Percentiles rank a stretch among this genome's conserved stretches.
phyloP scores from a whole-genome alignment of 1,284 basidiomycete species.

The Heliocybe sulcata region DNA sequence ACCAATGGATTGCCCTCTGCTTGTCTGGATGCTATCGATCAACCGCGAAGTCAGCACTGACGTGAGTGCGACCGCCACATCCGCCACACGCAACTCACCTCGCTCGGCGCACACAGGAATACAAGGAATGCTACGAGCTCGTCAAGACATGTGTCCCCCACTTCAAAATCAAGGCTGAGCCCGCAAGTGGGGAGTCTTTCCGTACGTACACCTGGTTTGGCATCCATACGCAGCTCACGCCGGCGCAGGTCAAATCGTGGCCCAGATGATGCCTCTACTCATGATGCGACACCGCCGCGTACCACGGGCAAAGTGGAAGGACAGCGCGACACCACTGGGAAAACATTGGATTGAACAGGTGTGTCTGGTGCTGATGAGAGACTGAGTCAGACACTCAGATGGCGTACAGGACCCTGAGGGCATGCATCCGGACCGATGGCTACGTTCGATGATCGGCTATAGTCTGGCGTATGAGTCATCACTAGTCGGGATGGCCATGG shows the following conservation, averaged over 20 bases:
- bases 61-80: constrained; percentile 27
- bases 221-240: background rate
- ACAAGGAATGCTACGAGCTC: constrained; percentile 53
- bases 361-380: constrained; percentile 14
- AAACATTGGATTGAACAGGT: constrained; percentile 82
- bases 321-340: constrained; percentile 48
- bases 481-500: constrained; percentile 75
- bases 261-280: constrained; percentile 67
- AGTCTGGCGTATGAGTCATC: constrained; percentile 63
- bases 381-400: background rate
- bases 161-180: constrained; percentile 42
- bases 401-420: constrained; percentile 35
- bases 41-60: constrained; percentile 64
- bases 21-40: constrained; percentile 72
- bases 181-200: constrained; percentile 50
- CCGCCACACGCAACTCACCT: constrained; percentile 4
- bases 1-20: constrained; percentile 51
- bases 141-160: constrained; percentile 50
- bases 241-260: constrained; percentile 54
- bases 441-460: constrained; percentile 72
- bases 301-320: constrained; percentile 65
- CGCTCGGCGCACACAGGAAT: constrained; percentile 42
- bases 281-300: constrained; percentile 81
- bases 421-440: constrained; percentile 52
- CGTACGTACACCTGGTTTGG: constrained; percentile 34